These are phyloP conservation scores for Pseudotsuga menziesii DNA, from an alignment of 75 land plant species.

Conservation along the genomic window DNA sequence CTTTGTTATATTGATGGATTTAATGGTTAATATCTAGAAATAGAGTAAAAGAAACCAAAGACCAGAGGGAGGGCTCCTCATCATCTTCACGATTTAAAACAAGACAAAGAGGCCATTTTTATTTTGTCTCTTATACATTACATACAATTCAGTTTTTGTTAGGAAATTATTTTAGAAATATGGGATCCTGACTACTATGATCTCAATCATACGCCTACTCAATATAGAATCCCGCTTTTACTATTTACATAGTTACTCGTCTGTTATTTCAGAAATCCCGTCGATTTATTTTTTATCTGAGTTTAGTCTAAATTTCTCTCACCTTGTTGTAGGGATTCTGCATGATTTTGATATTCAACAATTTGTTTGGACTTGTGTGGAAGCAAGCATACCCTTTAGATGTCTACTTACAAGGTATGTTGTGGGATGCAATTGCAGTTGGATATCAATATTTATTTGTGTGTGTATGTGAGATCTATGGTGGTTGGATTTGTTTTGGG, in stretches of 20 bases:
- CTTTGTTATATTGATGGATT: too few species aligned
- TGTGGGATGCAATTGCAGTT: not conserved
- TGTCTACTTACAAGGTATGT: not conserved
- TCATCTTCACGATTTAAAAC: not conserved
- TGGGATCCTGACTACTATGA: not conserved
- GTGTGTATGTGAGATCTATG: not conserved
- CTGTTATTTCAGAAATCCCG: not conserved
- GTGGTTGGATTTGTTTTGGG: slow-evolving; percentile 2
- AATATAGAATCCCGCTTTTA: not conserved
- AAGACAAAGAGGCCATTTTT: not conserved
- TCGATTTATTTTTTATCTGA: not conserved
- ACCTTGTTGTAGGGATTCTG: not conserved
- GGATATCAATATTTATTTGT: too few species aligned
- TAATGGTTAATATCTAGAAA: too few species aligned
- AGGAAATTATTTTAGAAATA: not conserved
- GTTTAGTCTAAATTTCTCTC: not conserved
- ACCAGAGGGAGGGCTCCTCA: not conserved
- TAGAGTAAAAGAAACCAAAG: not conserved
- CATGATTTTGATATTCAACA: not conserved
- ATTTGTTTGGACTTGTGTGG: slow-evolving; percentile 4
- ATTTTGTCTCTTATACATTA: too few species aligned
- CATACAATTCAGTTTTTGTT: not conserved
- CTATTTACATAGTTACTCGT: not conserved
- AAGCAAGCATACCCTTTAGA: not conserved
- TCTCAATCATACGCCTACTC: not conserved